Evolutionary conservation across 495 filamentous ascomycete genomes (phyloP).

Genomic region (Annulohypoxylon bovei): DNA sequence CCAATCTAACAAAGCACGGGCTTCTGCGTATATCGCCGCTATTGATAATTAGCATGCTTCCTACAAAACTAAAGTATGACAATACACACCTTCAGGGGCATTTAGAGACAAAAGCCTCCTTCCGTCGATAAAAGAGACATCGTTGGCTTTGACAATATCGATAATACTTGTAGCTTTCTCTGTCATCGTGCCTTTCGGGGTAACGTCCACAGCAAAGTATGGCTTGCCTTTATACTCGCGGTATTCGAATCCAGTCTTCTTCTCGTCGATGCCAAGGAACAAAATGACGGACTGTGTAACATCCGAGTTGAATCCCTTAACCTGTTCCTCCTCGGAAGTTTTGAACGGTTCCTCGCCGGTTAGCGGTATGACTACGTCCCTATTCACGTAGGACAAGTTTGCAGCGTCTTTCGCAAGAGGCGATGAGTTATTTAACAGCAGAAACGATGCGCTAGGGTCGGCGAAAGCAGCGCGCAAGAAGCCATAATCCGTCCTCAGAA

Average conservation of each 20-base stretch:
- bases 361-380: slow-evolving; percentile 72
- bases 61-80: not conserved
- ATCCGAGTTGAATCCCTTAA: slow-evolving; percentile 77
- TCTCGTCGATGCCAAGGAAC: slow-evolving; percentile 89
- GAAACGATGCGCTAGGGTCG: slow-evolving; percentile 74
- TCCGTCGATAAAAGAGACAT: slow-evolving; percentile 42
- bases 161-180: slow-evolving; percentile 64
- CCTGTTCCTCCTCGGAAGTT: slow-evolving; percentile 74
- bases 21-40: slow-evolving; percentile 94
- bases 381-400: slow-evolving; percentile 68
- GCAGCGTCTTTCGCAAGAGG: slow-evolving; percentile 72
- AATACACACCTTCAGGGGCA: slow-evolving; percentile 54
- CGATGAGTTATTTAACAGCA: slow-evolving; percentile 80
- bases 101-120: slow-evolving; percentile 52
- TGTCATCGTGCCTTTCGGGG: slow-evolving; percentile 70
- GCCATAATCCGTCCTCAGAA: slow-evolving; percentile 78
- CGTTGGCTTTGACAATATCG: slow-evolving; percentile 43
- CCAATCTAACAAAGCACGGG: slow-evolving; percentile 92
- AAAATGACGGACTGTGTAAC: slow-evolving; percentile 72
- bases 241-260: slow-evolving; percentile 57
- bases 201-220: slow-evolving; percentile 90
- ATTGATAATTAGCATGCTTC: slow-evolving; percentile 4
- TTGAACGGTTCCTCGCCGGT: slow-evolving; percentile 77
- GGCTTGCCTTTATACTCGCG: slow-evolving; percentile 76
- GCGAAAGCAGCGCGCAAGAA: slow-evolving; percentile 82